phyloP scores from a whole-genome alignment of 2,329 filamentous ascomycete species.

The Colletotrichum gloeosporioides region DNA sequence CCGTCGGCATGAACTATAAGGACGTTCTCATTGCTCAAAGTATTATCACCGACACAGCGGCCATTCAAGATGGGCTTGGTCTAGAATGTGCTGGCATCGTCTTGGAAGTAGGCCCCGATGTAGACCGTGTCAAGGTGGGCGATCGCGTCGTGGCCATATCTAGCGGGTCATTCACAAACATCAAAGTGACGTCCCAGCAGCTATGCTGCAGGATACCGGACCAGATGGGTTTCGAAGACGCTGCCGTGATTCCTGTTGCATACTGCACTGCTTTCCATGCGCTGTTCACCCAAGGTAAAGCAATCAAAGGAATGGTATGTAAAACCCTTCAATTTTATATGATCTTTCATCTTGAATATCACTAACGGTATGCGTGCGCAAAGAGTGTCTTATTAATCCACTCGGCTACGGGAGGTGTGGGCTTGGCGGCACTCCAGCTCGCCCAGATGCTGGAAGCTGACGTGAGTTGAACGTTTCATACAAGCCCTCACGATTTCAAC shows the following conservation, averaged over 20 bases:
- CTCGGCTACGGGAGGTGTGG: not conserved
- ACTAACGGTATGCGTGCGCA: slow-evolving; percentile 14
- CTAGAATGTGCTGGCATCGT: slow-evolving; percentile 27
- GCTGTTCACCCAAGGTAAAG: slow-evolving; percentile 19
- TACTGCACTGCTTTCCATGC: slow-evolving; percentile 34
- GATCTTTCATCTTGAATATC: not conserved
- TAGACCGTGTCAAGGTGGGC: slow-evolving; percentile 24
- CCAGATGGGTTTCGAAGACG: slow-evolving; percentile 30
- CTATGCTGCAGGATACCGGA: slow-evolving; percentile 30
- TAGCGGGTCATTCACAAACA: slow-evolving; percentile 1
- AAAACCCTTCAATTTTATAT: not conserved
- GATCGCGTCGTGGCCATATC: slow-evolving; percentile 34
- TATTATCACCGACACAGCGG: slow-evolving; percentile 28
- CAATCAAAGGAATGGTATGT: not conserved
- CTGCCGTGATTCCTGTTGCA: slow-evolving; percentile 33
- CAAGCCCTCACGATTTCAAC: not conserved
- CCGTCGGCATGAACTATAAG: slow-evolving; percentile 14
- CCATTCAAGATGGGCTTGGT: slow-evolving; percentile 25
- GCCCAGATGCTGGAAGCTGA: not conserved
- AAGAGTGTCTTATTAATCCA: slow-evolving; percentile 26
- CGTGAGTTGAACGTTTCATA: slow-evolving; percentile 15
- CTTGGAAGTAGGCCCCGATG: not conserved
- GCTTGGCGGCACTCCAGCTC: not conserved
- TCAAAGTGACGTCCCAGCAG: not conserved
- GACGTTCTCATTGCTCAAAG: slow-evolving; percentile 19